Evolutionary conservation across 2,329 filamentous ascomycete genomes (phyloP).

Genomic region (Fusarium agapanthi): DNA sequence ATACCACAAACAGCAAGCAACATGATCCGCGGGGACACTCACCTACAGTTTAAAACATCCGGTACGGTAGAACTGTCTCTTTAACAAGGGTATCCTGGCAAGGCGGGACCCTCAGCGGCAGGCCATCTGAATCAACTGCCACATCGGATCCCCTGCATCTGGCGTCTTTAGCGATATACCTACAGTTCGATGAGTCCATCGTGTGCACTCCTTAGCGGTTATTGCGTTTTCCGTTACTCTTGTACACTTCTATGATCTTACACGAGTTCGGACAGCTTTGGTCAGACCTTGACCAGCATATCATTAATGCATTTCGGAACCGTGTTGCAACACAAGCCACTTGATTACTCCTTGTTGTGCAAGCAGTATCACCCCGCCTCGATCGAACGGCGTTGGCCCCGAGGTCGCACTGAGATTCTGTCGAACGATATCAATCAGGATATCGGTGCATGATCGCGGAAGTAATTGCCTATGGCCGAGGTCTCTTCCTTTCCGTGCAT

Average conservation of each 20-base stretch:
- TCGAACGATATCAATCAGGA: constrained; percentile 6
- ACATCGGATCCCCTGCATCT: constrained; percentile 37
- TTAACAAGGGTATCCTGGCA: constrained; percentile 34
- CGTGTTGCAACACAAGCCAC: constrained; percentile 1
- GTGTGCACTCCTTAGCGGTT: background rate
- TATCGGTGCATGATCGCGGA: constrained; percentile 15
- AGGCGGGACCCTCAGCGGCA: constrained; percentile 28
- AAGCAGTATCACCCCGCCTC: constrained; percentile 17
- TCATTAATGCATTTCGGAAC: background rate
- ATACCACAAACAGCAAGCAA: constrained; percentile 10
- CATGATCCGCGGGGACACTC: constrained; percentile 22
- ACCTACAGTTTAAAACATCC: constrained; percentile 32
- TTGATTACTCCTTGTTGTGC: background rate
- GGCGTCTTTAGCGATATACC: constrained; percentile 1
- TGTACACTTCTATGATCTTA: background rate
- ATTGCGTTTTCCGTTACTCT: constrained; percentile 10
- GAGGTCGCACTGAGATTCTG: constrained; percentile 25
- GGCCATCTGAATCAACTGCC: constrained; percentile 38
- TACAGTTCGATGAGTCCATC: background rate
- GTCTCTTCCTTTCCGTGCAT: background rate
- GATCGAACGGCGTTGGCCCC: constrained; percentile 26
- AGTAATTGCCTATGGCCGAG: constrained; percentile 1
- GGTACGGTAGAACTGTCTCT: constrained; percentile 25
- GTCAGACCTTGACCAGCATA: background rate
- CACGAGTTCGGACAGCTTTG: background rate